Percentiles rank a stretch among this genome's conserved stretches.
phyloP scores from a whole-genome alignment of 441 rosid species.

The Erysimum cheiri region DNA sequence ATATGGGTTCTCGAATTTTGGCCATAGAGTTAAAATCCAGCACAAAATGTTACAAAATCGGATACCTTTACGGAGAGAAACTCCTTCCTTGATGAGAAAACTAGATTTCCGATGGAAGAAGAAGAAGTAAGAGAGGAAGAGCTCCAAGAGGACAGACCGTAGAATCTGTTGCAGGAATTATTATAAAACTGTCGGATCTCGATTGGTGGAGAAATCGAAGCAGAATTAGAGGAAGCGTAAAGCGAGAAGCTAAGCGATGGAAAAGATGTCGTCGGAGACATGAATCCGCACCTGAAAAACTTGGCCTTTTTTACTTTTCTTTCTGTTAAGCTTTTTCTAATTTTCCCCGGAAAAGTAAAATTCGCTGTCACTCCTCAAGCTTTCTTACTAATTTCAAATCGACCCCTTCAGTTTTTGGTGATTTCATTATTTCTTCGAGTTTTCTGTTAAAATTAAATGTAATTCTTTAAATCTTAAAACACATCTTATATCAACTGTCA shows the following conservation, averaged over 20 bases:
- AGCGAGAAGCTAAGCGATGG: constrained; percentile 50
- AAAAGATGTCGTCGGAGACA: constrained; percentile 56
- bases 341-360: constrained; percentile 11
- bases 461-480: constrained; percentile 1
- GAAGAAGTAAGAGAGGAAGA: constrained; percentile 14
- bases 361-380: neutral
- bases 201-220: constrained; percentile 42
- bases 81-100: constrained; percentile 50
- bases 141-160: constrained; percentile 39
- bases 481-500: neutral
- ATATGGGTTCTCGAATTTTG: constrained; percentile 33
- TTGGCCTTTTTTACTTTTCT: neutral
- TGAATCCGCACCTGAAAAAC: constrained; percentile 36
- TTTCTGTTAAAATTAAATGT: neutral
- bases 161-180: constrained; percentile 44
- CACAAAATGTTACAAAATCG: neutral
- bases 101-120: constrained; percentile 42
- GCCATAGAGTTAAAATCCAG: neutral
- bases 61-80: constrained; percentile 62
- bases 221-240: constrained; percentile 44
- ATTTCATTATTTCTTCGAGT: neutral
- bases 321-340: constrained; percentile 11
- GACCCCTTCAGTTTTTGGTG: constrained; percentile 4
- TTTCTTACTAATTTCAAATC: neutral
- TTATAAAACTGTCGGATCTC: constrained; percentile 24